Percentiles rank a stretch among this genome's conserved stretches.
Conservation (phyloP, 345 rosid genomes). For the Sisymbrium altissimum region DNA sequence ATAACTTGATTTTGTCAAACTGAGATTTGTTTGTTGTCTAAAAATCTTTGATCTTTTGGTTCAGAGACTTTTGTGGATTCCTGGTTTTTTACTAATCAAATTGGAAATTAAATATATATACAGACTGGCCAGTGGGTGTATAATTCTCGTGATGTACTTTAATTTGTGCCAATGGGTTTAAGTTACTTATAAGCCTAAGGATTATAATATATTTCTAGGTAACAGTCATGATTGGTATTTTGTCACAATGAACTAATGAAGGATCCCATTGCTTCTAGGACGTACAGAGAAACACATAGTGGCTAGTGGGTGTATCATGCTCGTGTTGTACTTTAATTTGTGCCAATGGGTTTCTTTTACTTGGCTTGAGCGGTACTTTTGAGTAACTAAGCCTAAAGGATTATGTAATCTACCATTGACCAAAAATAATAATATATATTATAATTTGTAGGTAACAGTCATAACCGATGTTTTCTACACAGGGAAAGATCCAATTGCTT, state of each 20-base stretch:
- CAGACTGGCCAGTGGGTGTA: neutral
- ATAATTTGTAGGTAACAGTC: neutral
- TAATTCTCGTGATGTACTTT: neutral
- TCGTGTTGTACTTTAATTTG: neutral
- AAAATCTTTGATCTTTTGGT: neutral
- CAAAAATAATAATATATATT: neutral
- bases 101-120: neutral
- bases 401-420: slow-evolving; percentile 6
- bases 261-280: too few relatives aligned
- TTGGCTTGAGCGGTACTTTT: neutral
- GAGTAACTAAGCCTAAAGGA: neutral
- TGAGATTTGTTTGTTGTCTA: neutral
- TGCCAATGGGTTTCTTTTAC: slow-evolving; percentile 10
- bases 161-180: slow-evolving; percentile 12
- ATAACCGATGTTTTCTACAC: neutral
- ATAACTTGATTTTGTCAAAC: neutral
- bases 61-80: neutral
- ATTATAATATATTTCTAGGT: too few relatives aligned
- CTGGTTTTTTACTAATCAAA: neutral
- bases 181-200: too few relatives aligned
- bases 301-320: neutral
- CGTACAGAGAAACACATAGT: too few relatives aligned
- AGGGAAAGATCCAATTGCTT: neutral
- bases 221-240: too few relatives aligned
- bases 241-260: too few relatives aligned